Base-by-base conservation (phyloP, 345 rosid genomes). In the Arabidopsis suecica region DNA sequence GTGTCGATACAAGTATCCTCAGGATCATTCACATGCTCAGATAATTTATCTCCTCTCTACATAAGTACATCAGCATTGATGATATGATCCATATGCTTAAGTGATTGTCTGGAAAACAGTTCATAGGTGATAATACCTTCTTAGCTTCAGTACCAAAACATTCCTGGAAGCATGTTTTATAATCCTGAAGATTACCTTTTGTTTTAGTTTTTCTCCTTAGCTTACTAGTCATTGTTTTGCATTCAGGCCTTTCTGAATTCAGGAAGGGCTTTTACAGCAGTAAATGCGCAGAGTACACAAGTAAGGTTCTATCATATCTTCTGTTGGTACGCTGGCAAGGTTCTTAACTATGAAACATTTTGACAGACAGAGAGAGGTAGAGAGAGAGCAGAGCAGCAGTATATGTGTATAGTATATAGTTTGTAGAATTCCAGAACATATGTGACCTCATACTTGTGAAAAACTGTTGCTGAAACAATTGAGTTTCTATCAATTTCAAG, bases 221-320 rank as follows among this genome's bases (percentile, higher is more conserved):
- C 45, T 67, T 13, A 68, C 23, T 61, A 22, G 38, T 64, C 36
- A 30, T 8, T 49, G 54, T 59, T 59, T 25, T 56, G 70, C 41
- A 40, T 61, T 48, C 67, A 65, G 32, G 20, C 49, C 45, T 64
- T 62, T 73, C 47, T 56, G 41, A 23, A 65, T 56, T 65, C 72
- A 66, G 67, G 50, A 58, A 33, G 51, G 50, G 54, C 34, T 38
- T 14, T 45, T 55, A 40, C 54, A 32, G 36, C 62, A 30, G 47
- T 41, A 56, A 59, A 22, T 49, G 16, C 36, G 68, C 61, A 23
- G 22, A 40, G 53, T 28, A 54, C 77, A 54, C 0, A 13, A 45
- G 34, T 4, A 28, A 28, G 32, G 32, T 28, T 28, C 32, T 54
- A 34, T 9, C 50, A 25, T 9, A 33, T 44, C 48, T 44, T 59